Evolutionary conservation across 1,284 basidiomycete genomes (phyloP).

Genomic region (Microbotryum saponariae): DNA sequence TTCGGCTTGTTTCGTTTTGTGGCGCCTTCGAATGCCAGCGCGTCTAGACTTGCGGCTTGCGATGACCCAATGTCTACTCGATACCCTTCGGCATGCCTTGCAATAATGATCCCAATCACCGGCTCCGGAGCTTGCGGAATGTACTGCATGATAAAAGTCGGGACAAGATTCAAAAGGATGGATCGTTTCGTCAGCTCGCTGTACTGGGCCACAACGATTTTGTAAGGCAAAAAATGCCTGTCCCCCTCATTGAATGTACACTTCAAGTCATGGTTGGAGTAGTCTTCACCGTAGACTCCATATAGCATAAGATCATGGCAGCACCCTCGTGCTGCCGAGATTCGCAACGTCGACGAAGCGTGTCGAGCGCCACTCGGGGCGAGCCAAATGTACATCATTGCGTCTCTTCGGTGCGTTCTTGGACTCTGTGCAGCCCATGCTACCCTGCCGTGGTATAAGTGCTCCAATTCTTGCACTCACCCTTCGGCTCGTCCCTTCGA

Average conservation of each 20-base stretch:
- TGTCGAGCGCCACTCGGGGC: background rate
- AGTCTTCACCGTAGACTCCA: background rate
- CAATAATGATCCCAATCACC: conserved; percentile 63
- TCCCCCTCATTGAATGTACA: too few relatives aligned
- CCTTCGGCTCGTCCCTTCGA: conserved; percentile 17
- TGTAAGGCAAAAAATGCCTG: background rate
- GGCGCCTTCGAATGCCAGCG: conserved; percentile 74
- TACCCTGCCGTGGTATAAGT: background rate
- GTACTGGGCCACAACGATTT: background rate
- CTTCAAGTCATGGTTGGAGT: too few relatives aligned
- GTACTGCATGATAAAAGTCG: conserved; percentile 51
- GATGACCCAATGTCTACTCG: conserved; percentile 74
- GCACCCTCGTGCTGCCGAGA: background rate
- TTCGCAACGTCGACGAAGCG: background rate
- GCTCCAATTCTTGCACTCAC: conserved; percentile 2
- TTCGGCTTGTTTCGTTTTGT: conserved; percentile 76
- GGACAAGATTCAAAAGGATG: background rate
- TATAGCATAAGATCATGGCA: background rate
- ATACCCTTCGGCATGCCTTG: conserved; percentile 66
- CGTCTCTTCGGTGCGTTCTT: background rate
- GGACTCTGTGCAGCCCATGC: background rate
- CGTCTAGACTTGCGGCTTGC: conserved; percentile 65
- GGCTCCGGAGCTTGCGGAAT: conserved; percentile 72
- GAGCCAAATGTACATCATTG: too few relatives aligned
- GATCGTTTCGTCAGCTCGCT: background rate